Evolutionary conservation across 331 rosid species (phyloP).

Genomic region (Pyracantha coccinea): DNA sequence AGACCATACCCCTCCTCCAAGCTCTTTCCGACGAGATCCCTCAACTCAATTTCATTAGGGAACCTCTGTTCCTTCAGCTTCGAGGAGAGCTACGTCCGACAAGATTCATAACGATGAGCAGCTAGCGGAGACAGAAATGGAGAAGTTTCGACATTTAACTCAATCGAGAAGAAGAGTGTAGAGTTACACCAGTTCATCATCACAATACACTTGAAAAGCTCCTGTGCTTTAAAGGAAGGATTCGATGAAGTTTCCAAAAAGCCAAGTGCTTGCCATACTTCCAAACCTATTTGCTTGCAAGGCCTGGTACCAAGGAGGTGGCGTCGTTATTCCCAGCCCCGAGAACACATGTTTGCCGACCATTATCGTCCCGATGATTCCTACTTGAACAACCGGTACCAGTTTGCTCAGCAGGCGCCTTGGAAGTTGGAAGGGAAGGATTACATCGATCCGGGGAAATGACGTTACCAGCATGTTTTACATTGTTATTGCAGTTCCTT

Average conservation of each 20-base stretch:
- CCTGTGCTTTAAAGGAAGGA: conserved; percentile 56
- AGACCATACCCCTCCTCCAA: conserved; percentile 20
- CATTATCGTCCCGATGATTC: conserved; percentile 25
- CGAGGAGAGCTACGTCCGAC: conserved; percentile 44
- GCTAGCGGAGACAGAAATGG: not conserved
- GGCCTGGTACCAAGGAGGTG: conserved; percentile 52
- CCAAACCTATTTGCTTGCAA: conserved; percentile 53
- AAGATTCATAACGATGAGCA: not conserved
- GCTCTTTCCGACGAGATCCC: conserved; percentile 43
- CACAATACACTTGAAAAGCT: conserved; percentile 61
- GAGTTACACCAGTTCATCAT: conserved; percentile 47
- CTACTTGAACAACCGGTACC: conserved; percentile 47
- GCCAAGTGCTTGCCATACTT: conserved; percentile 54
- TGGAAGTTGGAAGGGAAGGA: conserved; percentile 8
- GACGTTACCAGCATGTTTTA: conserved; percentile 43
- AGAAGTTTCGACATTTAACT: not conserved
- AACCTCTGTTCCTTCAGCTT: conserved; percentile 59
- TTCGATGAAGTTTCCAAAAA: conserved; percentile 48
- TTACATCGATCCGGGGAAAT: conserved; percentile 48
- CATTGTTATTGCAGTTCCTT: conserved; percentile 45
- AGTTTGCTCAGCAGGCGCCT: conserved; percentile 41
- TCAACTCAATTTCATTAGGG: conserved; percentile 65
- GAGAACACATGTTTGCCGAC: conserved; percentile 63
- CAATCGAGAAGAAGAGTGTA: not conserved
- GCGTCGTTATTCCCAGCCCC: conserved; percentile 38